Percentiles rank a stretch among this genome's conserved stretches.
Evolutionary conservation across 2,329 filamentous ascomycete species (phyloP).

Genomic region (Penicillium sp.): DNA sequence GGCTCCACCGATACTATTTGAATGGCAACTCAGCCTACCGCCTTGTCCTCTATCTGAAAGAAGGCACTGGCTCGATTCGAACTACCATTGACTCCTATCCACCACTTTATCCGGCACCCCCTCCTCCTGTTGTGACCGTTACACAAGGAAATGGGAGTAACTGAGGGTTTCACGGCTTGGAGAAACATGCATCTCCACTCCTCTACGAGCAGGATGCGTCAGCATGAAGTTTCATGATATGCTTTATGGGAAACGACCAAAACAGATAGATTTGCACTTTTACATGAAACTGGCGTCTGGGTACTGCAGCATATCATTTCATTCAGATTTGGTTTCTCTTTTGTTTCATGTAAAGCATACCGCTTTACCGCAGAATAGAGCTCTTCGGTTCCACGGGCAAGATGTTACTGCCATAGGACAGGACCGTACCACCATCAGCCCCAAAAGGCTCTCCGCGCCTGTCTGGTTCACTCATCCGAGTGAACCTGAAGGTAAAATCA

Average conservation of each 20-base stretch:
- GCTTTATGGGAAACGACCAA: constrained; percentile 21
- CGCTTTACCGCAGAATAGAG: not conserved
- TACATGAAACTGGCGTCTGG: constrained; percentile 12
- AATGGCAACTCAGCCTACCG: constrained; percentile 95
- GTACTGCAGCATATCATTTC: not conserved
- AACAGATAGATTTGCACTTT: constrained; percentile 19
- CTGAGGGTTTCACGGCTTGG: not conserved
- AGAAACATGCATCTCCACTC: not conserved
- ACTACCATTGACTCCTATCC: constrained; percentile 37
- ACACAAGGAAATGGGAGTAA: constrained; percentile 25
- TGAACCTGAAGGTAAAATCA: not conserved
- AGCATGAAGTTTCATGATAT: constrained; percentile 7
- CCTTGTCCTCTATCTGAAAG: constrained; percentile 75
- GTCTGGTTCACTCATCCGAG: not conserved
- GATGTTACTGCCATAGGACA: not conserved
- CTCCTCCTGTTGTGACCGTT: constrained; percentile 18
- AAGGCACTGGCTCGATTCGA: constrained; percentile 49
- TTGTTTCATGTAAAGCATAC: not conserved
- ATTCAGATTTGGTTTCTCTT: not conserved
- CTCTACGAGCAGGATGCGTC: not conserved
- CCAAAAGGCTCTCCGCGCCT: not conserved
- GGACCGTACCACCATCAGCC: not conserved
- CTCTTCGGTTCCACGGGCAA: not conserved
- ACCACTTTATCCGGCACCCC: constrained; percentile 13
- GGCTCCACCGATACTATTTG: constrained; percentile 89